A percentile compares a stretch with the other conserved stretches of the same genome.
Conservation (phyloP, 495 filamentous ascomycete species). For the Hapsidospora chrysogenum region DNA sequence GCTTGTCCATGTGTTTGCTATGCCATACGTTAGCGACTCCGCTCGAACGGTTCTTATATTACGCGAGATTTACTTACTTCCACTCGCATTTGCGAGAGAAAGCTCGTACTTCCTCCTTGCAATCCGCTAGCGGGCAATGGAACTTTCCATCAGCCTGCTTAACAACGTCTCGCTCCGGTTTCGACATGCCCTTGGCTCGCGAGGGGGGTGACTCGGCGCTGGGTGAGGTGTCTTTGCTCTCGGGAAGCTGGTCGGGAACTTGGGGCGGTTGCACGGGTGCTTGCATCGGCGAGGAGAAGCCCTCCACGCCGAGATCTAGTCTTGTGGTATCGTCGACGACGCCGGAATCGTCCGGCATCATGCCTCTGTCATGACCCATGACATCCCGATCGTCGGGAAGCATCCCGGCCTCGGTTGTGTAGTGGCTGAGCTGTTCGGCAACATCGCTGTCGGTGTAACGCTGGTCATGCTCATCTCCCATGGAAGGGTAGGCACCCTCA, state of each 20-base stretch:
- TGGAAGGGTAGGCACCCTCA: slow-evolving; percentile 16
- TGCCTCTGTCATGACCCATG: slow-evolving; percentile 4
- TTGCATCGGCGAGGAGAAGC: slow-evolving; percentile 4
- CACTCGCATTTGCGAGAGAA: slow-evolving; percentile 83
- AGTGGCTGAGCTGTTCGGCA: slow-evolving; percentile 4
- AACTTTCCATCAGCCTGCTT: slow-evolving; percentile 53
- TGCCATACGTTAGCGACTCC: no score
- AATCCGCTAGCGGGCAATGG: slow-evolving; percentile 47
- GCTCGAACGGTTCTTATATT: no score
- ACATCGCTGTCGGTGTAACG: slow-evolving; percentile 7
- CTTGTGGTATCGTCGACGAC: slow-evolving; percentile 1
- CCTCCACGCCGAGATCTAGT: slow-evolving; percentile 1
- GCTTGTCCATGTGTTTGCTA: slow-evolving; percentile 96
- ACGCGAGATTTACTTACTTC: no score
- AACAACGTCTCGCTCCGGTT: slow-evolving; percentile 27
- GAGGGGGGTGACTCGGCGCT: slow-evolving; percentile 9
- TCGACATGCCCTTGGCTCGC: slow-evolving; percentile 29
- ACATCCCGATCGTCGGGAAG: slow-evolving; percentile 1
- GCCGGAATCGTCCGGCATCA: slow-evolving; percentile 1
- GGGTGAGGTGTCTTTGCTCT: slow-evolving; percentile 11
- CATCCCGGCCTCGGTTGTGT: slow-evolving; percentile 1
- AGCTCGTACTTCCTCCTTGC: slow-evolving; percentile 33
- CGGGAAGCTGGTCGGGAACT: slow-evolving; percentile 1
- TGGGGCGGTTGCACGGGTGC: background rate
- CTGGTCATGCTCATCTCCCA: slow-evolving; percentile 10